phyloP scores from a whole-genome alignment of 371 early-diverging fungal genomes.

The Circinella umbellata region DNA sequence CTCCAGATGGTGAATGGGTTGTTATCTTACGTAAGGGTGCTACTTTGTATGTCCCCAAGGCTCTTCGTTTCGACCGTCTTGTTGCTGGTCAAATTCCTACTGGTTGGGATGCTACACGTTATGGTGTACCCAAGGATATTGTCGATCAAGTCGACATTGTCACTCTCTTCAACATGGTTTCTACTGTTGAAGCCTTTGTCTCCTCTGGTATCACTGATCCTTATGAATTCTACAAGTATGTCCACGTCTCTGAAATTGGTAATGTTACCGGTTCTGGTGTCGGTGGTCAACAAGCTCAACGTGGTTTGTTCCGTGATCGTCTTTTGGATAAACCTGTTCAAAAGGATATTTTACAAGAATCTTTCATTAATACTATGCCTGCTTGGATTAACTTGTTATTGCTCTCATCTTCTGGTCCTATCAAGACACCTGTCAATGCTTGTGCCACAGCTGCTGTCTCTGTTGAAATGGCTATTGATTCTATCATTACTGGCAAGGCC shows the following conservation, averaged over 20 bases:
- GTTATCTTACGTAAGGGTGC: conserved; percentile 90
- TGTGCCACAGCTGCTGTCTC: conserved; percentile 95
- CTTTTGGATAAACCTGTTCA: conserved; percentile 88
- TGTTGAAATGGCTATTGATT: conserved; percentile 91
- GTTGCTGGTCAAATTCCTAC: conserved; percentile 97
- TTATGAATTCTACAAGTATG: conserved; percentile 96
- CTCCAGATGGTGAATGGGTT: conserved; percentile 71
- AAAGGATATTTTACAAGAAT: conserved; percentile 94
- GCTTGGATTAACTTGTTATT: conserved; percentile 98
- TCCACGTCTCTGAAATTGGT: conserved; percentile 95
- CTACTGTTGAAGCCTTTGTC: conserved; percentile 93
- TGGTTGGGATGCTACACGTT: conserved; percentile 93
- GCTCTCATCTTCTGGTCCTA: conserved; percentile 94
- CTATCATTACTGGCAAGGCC: conserved; percentile 91
- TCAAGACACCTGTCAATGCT: conserved; percentile 95
- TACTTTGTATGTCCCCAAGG: conserved; percentile 91
- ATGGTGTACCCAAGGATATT: conserved; percentile 95
- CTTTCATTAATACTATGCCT: conserved; percentile 95
- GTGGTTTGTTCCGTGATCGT: conserved; percentile 81
- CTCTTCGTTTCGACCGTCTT: conserved; percentile 91
- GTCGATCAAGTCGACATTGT: conserved; percentile 90
- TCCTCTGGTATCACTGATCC: conserved; percentile 95
- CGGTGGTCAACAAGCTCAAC: conserved; percentile 86
- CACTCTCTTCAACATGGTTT: conserved; percentile 87
- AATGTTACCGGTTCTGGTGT: conserved; percentile 88